These are phyloP conservation scores for Coemansia sp. DNA, from an alignment of 192 early-diverging fungal species.

Conservation along the genomic window DNA sequence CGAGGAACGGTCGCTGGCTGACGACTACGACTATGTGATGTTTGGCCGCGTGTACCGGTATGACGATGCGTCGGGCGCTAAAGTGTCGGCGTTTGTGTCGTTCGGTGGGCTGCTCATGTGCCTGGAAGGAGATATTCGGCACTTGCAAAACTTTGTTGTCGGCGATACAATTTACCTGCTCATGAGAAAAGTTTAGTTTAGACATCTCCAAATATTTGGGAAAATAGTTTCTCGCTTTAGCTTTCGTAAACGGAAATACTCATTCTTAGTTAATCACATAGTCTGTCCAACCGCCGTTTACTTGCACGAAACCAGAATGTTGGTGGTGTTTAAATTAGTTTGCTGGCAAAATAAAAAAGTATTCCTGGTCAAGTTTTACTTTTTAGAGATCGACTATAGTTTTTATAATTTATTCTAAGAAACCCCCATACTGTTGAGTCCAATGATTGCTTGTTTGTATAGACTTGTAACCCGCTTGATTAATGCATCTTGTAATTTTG, in stretches of 20 bases:
- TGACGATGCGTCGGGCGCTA: constrained; percentile 73
- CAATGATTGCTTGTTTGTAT: too few relatives aligned
- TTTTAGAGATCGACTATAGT: too few relatives aligned
- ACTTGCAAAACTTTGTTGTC: constrained; percentile 75
- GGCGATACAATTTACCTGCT: constrained; percentile 91
- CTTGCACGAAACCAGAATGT: too few relatives aligned
- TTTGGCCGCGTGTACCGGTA: constrained; percentile 95
- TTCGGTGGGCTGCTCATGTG: constrained; percentile 92
- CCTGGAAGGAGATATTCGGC: constrained; percentile 78
- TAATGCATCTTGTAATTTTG: too few relatives aligned
- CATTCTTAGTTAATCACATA: too few relatives aligned
- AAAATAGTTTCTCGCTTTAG: too few relatives aligned
- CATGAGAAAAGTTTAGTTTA: constrained; percentile 56
- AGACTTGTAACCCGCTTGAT: too few relatives aligned
- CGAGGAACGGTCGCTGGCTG: constrained; percentile 72
- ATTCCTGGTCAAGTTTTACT: background rate
- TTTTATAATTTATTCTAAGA: too few relatives aligned
- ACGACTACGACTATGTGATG: constrained; percentile 99
- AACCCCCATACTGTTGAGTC: too few relatives aligned
- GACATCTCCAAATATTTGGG: background rate
- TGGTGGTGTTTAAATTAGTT: too few relatives aligned
- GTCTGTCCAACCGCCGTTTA: too few relatives aligned
- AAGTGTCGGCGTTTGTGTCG: constrained; percentile 79
- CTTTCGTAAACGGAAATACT: too few relatives aligned
- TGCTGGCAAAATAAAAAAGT: background rate